Evolutionary conservation across 352 stramenopile genomes (phyloP), one percentile per base, ranked within the genome.

Genomic region (Pythium dissotocum): DNA sequence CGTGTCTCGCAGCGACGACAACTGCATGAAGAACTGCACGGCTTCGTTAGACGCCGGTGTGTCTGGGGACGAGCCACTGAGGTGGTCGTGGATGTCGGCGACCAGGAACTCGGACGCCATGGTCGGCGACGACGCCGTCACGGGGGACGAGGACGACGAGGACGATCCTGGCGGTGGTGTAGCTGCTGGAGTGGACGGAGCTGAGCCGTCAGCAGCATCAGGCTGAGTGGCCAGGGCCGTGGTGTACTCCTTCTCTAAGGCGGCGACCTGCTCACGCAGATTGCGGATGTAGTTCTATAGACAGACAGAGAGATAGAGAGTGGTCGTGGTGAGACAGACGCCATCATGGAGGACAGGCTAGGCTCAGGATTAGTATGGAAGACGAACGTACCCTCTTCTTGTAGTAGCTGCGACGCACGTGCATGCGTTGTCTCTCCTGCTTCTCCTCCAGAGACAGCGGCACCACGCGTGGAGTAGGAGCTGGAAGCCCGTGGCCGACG

Each of bases 381-480:
- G 14, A 12, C 2, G 14, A 4, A 72, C 61, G 51, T 53, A 79
- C 72, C 44, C 70, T 70, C 30, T 81, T 78, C 63, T 76, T 73
- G 63, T 81, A 81, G 72, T 81, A 81, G 63, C 75, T 81, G 51
- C 75, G 75, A 2, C 70, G 68, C 48, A 90, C 83, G 61, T 90
- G 76, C 63, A 82, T 69, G n/a, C 81, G 80, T 67, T 91, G 82
- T 9, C 80, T 78, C 61, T 74, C 77, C n/a, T 83, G 78, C 51
- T 80, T 80, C 46, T 84, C 65, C 56, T 84, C 75, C 54, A 58
- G 42, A 30, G 74, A 81, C 18, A 78, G 48, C 13, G 64, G 68
- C 28, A 59, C 55, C 24, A 61, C 49, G 16, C 55, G 67, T 1
- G 54, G 60, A 18, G 52, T 55, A 4, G 66, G 30, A 4, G 56